These are phyloP conservation scores for Phytophthora macrochlamydospora DNA, from an alignment of 352 stramenopile genomes.

Conservation along the genomic window DNA sequence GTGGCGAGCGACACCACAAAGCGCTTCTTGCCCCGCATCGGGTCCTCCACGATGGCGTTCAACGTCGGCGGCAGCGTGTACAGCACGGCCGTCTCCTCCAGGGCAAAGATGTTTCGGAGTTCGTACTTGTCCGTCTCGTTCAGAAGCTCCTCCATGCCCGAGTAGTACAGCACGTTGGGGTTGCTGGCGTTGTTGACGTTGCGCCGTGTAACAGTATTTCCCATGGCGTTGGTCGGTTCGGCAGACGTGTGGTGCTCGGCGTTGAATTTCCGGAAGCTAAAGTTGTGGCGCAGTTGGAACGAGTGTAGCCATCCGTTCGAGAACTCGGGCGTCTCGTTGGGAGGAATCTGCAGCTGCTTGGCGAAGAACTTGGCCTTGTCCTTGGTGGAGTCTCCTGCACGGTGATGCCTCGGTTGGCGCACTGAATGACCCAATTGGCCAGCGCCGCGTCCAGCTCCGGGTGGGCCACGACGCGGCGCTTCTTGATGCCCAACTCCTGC, in stretches of 20 bases:
- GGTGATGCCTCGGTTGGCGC: conserved; percentile 73
- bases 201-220: conserved; percentile 1
- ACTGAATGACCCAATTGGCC: conserved; percentile 89
- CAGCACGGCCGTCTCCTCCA: conserved; percentile 77
- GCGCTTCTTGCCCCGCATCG: conserved; percentile 71
- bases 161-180: conserved; percentile 60
- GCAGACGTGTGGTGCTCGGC: conserved; percentile 40
- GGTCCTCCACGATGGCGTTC: conserved; percentile 47
- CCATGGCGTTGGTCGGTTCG: neutral
- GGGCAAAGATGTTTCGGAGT: conserved; percentile 71
- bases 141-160: conserved; percentile 63
- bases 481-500: conserved; percentile 84
- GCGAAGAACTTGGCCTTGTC: conserved; percentile 88
- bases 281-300: conserved; percentile 85
- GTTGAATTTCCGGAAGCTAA: conserved; percentile 86
- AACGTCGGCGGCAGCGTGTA: conserved; percentile 72
- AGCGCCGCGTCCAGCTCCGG: conserved; percentile 78
- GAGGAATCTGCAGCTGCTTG: conserved; percentile 79
- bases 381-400: conserved; percentile 87
- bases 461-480: conserved; percentile 81
- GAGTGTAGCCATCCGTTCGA: conserved; percentile 83
- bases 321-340: conserved; percentile 79
- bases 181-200: conserved; percentile 3
- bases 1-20: conserved; percentile 67
- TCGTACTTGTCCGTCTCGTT: conserved; percentile 79